Percentiles rank a stretch among this genome's conserved stretches.
Evolutionary conservation across 352 stramenopile species (phyloP).

Genomic region (Globisporangium takayamanum): DNA sequence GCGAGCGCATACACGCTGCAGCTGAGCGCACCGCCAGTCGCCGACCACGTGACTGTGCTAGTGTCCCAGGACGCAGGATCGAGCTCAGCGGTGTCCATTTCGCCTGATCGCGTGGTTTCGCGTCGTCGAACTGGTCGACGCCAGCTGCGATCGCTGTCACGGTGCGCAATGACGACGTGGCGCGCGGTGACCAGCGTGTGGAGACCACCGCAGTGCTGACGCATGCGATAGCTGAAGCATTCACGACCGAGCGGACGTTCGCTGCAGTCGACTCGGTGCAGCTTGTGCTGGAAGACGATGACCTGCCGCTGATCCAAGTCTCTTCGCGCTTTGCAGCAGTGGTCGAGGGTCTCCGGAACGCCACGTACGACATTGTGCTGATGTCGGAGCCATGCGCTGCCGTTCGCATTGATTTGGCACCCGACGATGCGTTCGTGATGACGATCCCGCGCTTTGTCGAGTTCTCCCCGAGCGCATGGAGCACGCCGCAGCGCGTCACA

Average conservation of each 20-base stretch:
- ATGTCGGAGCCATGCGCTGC: slow-evolving; percentile 31
- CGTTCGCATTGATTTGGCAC: slow-evolving; percentile 28
- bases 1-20: slow-evolving; percentile 29
- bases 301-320: slow-evolving; percentile 46
- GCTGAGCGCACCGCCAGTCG: slow-evolving; percentile 35
- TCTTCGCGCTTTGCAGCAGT: slow-evolving; percentile 42
- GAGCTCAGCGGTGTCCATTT: slow-evolving; percentile 15
- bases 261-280: slow-evolving; percentile 20
- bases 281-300: slow-evolving; percentile 43
- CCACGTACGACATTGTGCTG: slow-evolving; percentile 45
- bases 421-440: slow-evolving; percentile 10
- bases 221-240: slow-evolving; percentile 28
- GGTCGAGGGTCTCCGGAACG: slow-evolving; percentile 34
- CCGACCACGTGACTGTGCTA: slow-evolving; percentile 3
- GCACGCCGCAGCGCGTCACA: slow-evolving; percentile 23
- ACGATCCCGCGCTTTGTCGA: slow-evolving; percentile 20
- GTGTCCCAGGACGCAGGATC: neutral
- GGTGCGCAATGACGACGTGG: slow-evolving; percentile 19
- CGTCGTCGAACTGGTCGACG: slow-evolving; percentile 35
- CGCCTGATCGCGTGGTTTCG: slow-evolving; percentile 35
- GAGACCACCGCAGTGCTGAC: slow-evolving; percentile 20
- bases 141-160: slow-evolving; percentile 22
- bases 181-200: slow-evolving; percentile 9
- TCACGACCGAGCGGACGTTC: slow-evolving; percentile 28
- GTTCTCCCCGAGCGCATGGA: slow-evolving; percentile 37